Evolutionary conservation across 345 rosid species (phyloP), one percentile per base, ranked within the genome.

Genomic region (Conringia planisiliqua): DNA sequence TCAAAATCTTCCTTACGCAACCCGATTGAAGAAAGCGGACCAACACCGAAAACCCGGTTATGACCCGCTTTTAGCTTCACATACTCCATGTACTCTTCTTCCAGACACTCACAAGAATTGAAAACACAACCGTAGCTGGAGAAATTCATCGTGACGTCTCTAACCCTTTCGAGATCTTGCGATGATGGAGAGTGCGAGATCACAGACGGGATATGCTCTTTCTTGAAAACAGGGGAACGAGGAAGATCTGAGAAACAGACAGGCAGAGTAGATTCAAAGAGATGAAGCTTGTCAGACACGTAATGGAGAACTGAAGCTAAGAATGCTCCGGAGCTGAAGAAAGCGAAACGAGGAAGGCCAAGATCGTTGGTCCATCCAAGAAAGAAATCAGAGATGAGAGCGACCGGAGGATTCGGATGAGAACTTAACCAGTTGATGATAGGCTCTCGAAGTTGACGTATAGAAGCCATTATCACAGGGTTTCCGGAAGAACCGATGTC

Each of bases 311-410:
- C 61, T 1, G 82, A 18, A 35, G 78, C 69, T n/a, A 85, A 14
- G 30, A 83, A 81, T 0, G 86, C 78, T 20, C 83, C 84, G 18
- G 80, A 46, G 8, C 81, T 58, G 79, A 77, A 85, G 73, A 91
- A 89, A 0, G 83, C 63, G 47, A 89, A 63, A 12, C 91, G 75
- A 5, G 86, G 86, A 26, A 91, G 50, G 5, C 71, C 62, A 18
- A 89, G 80, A 10, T 78, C 75, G 18, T 40, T 13, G 22, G 97
- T 89, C 96, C 90, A 92, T 8, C 97, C 97, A 85, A 71, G 59
- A 20, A 71, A 60, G 67, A 71, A 71, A 18, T 72, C 76, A 13
- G 69, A 50, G 52, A 72, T 67, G 70, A 92, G 73, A 18, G 91
- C 92, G 0, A 81, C 58, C 0, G 97, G 94, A 10, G 94, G 96